Evolutionary conservation across 768 basidiomycete species (phyloP).

Genomic region (Macrocybe gigantea): DNA sequence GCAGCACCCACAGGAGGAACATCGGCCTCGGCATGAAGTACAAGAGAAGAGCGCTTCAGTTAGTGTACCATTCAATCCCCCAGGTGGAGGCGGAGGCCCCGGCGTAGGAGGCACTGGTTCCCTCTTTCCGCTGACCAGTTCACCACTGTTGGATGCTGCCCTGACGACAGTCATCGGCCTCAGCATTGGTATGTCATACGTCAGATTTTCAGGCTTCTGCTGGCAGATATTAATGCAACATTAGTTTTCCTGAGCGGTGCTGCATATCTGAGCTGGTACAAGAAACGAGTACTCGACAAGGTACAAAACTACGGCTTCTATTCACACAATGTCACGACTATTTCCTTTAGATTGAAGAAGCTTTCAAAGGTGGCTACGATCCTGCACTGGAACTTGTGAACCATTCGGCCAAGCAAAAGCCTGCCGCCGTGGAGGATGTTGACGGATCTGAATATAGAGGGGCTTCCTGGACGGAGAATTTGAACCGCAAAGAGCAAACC

Average conservation of each 20-base stretch:
- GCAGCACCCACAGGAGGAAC: conserved; percentile 6
- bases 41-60: conserved; percentile 34
- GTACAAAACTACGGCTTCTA: conserved; percentile 26
- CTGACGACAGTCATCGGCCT: conserved; percentile 59
- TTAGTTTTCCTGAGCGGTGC: conserved; percentile 68
- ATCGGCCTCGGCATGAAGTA: conserved; percentile 28
- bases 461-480: conserved; percentile 49
- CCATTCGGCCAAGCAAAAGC: conserved; percentile 28
- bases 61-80: conserved; percentile 36
- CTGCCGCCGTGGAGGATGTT: conserved; percentile 21
- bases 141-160: conserved; percentile 46
- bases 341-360: conserved; percentile 58
- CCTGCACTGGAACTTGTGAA: conserved; percentile 73
- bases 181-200: conserved; percentile 40
- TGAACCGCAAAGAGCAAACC: conserved; percentile 71
- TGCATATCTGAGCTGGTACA: conserved; percentile 75
- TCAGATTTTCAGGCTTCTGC: background rate
- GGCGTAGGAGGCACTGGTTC: conserved; percentile 23
- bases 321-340: background rate
- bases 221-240: background rate
- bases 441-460: conserved; percentile 26
- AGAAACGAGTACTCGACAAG: conserved; percentile 75
- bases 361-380: conserved; percentile 77
- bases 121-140: conserved; percentile 30
- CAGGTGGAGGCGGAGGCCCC: conserved; percentile 31